Percentiles rank a stretch among this genome's conserved stretches.
Evolutionary conservation across 2,329 filamentous ascomycete genomes (phyloP).

Genomic region (Botrytis fabae): DNA sequence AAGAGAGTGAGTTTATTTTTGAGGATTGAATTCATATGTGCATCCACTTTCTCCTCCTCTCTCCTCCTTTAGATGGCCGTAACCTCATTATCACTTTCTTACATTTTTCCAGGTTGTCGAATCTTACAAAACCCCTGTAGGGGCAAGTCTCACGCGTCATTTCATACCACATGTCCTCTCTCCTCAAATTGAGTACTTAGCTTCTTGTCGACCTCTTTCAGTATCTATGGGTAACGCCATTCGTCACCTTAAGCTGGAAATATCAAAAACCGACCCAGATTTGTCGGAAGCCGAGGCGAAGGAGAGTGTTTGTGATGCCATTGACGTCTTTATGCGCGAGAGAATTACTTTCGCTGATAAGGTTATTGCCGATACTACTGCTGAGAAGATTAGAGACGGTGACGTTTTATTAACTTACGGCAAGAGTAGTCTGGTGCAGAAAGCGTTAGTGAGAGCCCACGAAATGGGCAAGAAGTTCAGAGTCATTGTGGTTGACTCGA

Average conservation of each 20-base stretch:
- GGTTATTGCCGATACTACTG: conserved; percentile 77
- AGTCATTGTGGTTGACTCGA: conserved; percentile 80
- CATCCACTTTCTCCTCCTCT: neutral
- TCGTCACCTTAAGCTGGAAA: conserved; percentile 87
- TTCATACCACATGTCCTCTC: conserved; percentile 88
- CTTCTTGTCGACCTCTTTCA: conserved; percentile 90
- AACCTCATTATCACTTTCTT: conserved; percentile 10
- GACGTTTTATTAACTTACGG: conserved; percentile 87
- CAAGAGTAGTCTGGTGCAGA: conserved; percentile 82
- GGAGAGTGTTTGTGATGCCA: conserved; percentile 71
- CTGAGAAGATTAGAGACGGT: conserved; percentile 72
- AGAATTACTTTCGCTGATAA: conserved; percentile 84
- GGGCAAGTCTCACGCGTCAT: conserved; percentile 83
- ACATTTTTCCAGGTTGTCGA: conserved; percentile 69
- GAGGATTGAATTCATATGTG: neutral
- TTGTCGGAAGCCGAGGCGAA: conserved; percentile 81
- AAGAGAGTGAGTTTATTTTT: conserved; percentile 63
- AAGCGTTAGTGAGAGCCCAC: conserved; percentile 73
- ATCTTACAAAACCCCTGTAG: conserved; percentile 85
- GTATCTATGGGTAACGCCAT: conserved; percentile 98
- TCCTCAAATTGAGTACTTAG: conserved; percentile 92
- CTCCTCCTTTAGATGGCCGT: neutral
- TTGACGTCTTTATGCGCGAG: conserved; percentile 88
- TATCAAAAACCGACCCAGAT: conserved; percentile 86
- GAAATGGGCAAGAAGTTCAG: conserved; percentile 71